Percentiles rank a stretch among this genome's conserved stretches.
Evolutionary conservation across 371 early-diverging fungal genomes (phyloP).

Genomic region (Syncephalastrum monosporum): DNA sequence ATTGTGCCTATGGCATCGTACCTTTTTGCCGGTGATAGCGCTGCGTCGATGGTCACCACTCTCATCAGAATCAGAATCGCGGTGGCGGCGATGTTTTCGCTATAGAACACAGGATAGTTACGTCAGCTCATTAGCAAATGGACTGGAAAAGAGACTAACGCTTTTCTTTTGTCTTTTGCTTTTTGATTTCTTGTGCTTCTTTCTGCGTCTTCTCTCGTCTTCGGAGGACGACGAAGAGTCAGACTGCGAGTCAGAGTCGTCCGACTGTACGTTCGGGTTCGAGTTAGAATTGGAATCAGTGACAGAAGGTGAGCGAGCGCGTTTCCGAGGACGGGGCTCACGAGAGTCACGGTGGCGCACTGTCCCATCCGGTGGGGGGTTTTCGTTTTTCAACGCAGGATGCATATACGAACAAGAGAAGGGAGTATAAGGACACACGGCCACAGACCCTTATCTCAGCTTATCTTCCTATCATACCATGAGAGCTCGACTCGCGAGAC

Average conservation of each 20-base stretch:
- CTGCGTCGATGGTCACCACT: slow-evolving; percentile 20
- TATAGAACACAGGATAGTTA: not conserved
- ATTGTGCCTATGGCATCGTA: not conserved
- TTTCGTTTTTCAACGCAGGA: no score
- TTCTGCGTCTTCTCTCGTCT: slow-evolving; percentile 11
- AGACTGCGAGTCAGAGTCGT: no score
- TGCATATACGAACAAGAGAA: no score
- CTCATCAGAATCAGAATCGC: not conserved
- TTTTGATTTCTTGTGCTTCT: slow-evolving; percentile 14
- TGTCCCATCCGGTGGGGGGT: no score
- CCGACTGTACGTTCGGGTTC: no score
- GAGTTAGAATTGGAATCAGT: no score
- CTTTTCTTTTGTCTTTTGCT: slow-evolving; percentile 18
- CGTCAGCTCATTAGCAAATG: not conserved
- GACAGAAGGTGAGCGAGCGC: no score
- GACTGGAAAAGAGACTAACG: slow-evolving; percentile 7
- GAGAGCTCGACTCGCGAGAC: no score
- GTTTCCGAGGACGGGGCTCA: no score
- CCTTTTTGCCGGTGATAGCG: slow-evolving; percentile 36
- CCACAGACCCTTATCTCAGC: not conserved
- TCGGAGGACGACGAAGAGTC: not conserved
- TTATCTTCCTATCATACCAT: no score
- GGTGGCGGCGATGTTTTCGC: slow-evolving; percentile 6
- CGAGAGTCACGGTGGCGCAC: no score
- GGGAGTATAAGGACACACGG: no score